These are phyloP conservation scores for Exophiala viscosa DNA, from an alignment of 2,329 filamentous ascomycete species.

Conservation along the genomic window DNA sequence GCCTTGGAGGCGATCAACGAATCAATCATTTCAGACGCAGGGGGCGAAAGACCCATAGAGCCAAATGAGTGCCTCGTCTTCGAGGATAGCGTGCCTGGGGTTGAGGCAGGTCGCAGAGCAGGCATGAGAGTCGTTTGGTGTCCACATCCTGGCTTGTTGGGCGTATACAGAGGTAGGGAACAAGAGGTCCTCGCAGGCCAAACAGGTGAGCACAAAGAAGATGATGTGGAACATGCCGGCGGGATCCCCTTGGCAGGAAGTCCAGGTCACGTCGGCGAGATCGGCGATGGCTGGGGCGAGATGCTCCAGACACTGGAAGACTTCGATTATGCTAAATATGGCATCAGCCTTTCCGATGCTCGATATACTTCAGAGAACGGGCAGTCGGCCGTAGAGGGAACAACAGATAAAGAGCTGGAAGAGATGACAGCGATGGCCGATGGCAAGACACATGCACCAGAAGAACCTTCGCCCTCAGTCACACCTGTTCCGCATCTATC, in stretches of 20 bases:
- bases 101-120: slow-evolving; percentile 83
- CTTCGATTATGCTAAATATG: slow-evolving; percentile 60
- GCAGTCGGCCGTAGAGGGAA: slow-evolving; percentile 21
- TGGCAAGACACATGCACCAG: slow-evolving; percentile 23
- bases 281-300: slow-evolving; percentile 60
- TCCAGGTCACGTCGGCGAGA: slow-evolving; percentile 49
- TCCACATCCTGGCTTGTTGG: slow-evolving; percentile 73
- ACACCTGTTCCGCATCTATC: slow-evolving; percentile 6
- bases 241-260: slow-evolving; percentile 37
- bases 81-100: slow-evolving; percentile 89
- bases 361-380: slow-evolving; percentile 19
- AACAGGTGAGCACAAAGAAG: slow-evolving; percentile 65
- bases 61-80: slow-evolving; percentile 93
- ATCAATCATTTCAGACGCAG: slow-evolving; percentile 51
- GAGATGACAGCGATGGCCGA: slow-evolving; percentile 27
- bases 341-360: slow-evolving; percentile 43
- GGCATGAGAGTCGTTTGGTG: slow-evolving; percentile 95
- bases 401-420: slow-evolving; percentile 28
- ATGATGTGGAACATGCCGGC: slow-evolving; percentile 40
- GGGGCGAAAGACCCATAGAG: slow-evolving; percentile 60
- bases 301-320: slow-evolving; percentile 52
- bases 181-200: slow-evolving; percentile 76
- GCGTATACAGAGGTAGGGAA: slow-evolving; percentile 73
- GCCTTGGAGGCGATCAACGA: slow-evolving; percentile 82
- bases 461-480: slow-evolving; percentile 13